Base-by-base conservation (phyloP, 257 asterid species). In the Rauvolfia tetraphylla region DNA sequence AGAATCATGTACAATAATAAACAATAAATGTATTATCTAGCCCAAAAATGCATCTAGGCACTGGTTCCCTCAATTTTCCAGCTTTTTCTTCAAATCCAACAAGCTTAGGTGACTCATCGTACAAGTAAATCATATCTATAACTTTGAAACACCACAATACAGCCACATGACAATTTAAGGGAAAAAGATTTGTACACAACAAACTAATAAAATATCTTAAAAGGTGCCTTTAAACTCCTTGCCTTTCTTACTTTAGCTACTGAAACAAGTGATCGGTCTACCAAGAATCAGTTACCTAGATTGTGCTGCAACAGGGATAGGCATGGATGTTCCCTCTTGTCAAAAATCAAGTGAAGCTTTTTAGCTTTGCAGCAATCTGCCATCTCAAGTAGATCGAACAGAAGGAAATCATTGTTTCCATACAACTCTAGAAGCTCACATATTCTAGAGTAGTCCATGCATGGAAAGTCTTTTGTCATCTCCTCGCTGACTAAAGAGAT, bases 301-400 rank as follows among this genome's bases (percentile, higher is more conserved):
- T 94, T 94, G 81, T 94, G 97, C 88, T 94, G 98, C 90, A 94
- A 78, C 77, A 94, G 90, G 74, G 97, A 88, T 81, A 89, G 90
- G 22, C 91, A 87, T 72, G 91, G 90, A 89, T 94, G 98, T 76
- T 90, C 96, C 84, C 98, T 89, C 88, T 88, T 90, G 89, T 94
- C 98, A 84, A 88, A 89, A 75, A 94, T 87, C 79, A 94, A 85
- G 87, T 92, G 97, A 84, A 94, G 96, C 83, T 88, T 94, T 81
- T 85, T 85, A 29, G 97, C 91, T 87, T 89, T 92, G 93, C 97
- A 92, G 88, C 98, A 90, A 85, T 94, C 98, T 65, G 97, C 97
- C 89, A 94, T 82, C 87, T 92, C 98, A 56, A 94, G 96, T 76
- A 94, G 89, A 79, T 94, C 98, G 82, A 88, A 92, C 79, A 92